A percentile compares a stretch with the other conserved stretches of the same genome.
phyloP scores from a whole-genome alignment of 306 rosid species.

The Quercus variabilis region DNA sequence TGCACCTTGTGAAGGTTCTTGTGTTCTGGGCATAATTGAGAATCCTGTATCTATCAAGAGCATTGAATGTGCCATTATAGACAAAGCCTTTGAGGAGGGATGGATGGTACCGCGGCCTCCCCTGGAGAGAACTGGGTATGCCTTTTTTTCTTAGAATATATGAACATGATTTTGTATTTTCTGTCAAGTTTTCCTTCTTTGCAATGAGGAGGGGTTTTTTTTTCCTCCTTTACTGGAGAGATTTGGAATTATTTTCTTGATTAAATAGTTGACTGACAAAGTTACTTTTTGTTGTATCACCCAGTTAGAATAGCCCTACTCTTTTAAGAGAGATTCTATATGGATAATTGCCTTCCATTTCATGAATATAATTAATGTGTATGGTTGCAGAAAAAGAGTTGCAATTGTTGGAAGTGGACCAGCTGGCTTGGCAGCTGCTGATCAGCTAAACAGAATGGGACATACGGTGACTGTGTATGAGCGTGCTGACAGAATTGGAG shows the following conservation, averaged over 20 bases:
- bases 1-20: conserved; percentile 98
- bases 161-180: not conserved
- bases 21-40: conserved; percentile 81
- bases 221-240: not conserved
- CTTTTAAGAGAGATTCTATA: not conserved
- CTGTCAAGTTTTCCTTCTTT: not conserved
- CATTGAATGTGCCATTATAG: conserved; percentile 96
- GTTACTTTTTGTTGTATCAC: not conserved
- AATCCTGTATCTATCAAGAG: conserved; percentile 91
- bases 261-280: not conserved
- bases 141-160: not conserved
- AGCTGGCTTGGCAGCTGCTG: conserved; percentile 96
- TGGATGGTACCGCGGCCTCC: conserved; percentile 99
- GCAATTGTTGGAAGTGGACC: conserved; percentile 98
- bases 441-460: conserved; percentile 89
- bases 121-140: conserved; percentile 76
- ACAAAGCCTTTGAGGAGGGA: conserved; percentile 97
- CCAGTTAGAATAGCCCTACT: not conserved
- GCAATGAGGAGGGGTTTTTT: not conserved
- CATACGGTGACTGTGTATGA: conserved; percentile 68
- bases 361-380: not conserved
- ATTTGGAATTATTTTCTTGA: not conserved
- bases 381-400: conserved; percentile 65
- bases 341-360: not conserved
- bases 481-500: conserved; percentile 66